Percentiles rank a stretch among this genome's conserved stretches.
Evolutionary conservation across 179 eudicot genomes (phyloP).

Genomic region (Silene vulgaris): DNA sequence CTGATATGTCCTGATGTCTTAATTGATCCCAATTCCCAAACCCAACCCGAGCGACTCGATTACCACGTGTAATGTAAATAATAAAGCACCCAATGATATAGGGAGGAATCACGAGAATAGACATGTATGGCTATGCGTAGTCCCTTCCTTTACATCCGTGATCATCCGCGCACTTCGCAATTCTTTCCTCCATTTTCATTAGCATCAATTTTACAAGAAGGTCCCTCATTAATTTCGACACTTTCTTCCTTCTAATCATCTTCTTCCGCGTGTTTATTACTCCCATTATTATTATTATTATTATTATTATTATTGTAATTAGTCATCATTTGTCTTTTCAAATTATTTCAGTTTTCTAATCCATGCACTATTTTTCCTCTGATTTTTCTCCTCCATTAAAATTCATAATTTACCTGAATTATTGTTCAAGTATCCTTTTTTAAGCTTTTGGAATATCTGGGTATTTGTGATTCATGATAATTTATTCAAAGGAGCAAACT

Average conservation of each 20-base stretch:
- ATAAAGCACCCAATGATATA: too few species aligned
- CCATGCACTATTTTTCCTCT: not conserved
- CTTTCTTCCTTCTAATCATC: not conserved
- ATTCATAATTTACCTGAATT: conserved; percentile 1
- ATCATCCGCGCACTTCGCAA: conserved; percentile 1
- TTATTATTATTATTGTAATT: too few species aligned
- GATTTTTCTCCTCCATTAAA: not conserved
- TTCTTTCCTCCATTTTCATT: not conserved
- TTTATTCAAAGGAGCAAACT: not conserved
- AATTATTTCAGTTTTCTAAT: not conserved
- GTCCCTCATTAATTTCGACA: not conserved
- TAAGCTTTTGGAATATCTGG: not conserved
- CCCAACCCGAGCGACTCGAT: too few species aligned
- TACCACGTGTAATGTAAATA: too few species aligned
- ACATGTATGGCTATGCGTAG: not conserved
- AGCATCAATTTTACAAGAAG: not conserved
- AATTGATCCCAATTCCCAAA: too few species aligned
- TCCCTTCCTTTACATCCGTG: conserved; percentile 11
- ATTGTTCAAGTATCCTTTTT: not conserved
- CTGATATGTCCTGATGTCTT: too few species aligned
- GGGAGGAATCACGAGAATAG: conserved; percentile 7
- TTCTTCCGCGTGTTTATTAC: not conserved
- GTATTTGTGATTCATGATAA: not conserved
- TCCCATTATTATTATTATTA: not conserved
- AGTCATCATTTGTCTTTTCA: not conserved